Base-by-base conservation (phyloP, 2,329 filamentous ascomycete species). In the Penicillium vulpinum region DNA sequence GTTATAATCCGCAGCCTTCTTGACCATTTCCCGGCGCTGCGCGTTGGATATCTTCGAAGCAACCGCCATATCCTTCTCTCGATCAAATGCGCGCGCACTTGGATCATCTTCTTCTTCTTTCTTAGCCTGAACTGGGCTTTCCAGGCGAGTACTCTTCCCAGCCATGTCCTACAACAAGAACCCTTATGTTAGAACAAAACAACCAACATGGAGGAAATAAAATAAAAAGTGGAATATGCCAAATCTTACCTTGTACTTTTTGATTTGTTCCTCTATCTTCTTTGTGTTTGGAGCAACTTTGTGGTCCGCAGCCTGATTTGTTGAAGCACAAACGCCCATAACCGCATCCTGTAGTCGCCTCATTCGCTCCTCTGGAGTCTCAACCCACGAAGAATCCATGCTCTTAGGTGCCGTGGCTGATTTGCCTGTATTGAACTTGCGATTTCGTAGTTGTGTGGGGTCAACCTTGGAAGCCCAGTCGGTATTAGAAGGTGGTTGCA, bases 1-100 rank as follows among this genome's bases (percentile, higher is more conserved):
- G 4, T 89, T 87, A 75, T 97, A 96, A 67, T 92, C 88, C 16
- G 87, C 85, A 5, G 91, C 89, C 70, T 89, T 88, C 63, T 85
- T 88, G 58, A 97, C 73, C 78, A 97, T 79, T 65, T 97, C 89
- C 66, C 85, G 85, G 64, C 88, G 85, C 78, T 96, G 87, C 35
- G 87, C 82, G 62, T 86, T 80, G 26, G 86, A 88, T 51, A 97
- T 85, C 67, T 85, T 86, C 18, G 85, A 85, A 9, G 88, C 88
- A 2, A 90, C 77, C 38, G 85, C 88, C 85, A 97, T 96, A 73
- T 97, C 94, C 78, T 97, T 97, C 73, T 97, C 91, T 61, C 87
- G 83, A 76, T 97, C 91, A 75, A 97, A 97, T 0, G 85, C 88
- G 59, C 93, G 82, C 75, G 89, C 88, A 73, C 91, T 96, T 0